These are phyloP conservation scores for Tremellales sp. DNA, from an alignment of 1,284 basidiomycete genomes.

Conservation along the genomic window DNA sequence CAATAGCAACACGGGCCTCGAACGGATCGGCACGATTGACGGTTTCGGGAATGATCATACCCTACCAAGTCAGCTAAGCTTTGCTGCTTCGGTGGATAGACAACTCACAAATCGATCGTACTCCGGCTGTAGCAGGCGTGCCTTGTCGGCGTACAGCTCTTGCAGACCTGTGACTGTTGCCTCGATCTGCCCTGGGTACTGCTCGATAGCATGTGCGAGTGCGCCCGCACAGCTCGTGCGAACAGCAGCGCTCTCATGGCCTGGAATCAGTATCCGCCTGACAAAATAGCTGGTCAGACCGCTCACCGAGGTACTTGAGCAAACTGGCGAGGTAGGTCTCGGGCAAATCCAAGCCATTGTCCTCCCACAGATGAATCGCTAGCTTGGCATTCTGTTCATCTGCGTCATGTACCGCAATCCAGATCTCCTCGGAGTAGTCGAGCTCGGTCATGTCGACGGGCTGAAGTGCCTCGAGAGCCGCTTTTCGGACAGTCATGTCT, in stretches of 20 bases:
- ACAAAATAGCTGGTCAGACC: constrained; percentile 15
- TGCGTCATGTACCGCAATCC: constrained; percentile 84
- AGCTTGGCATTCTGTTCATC: constrained; percentile 87
- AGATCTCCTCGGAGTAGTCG: constrained; percentile 86
- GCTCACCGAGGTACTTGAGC: constrained; percentile 67
- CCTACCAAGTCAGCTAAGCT: constrained; percentile 53
- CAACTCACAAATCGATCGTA: constrained; percentile 82
- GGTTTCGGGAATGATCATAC: constrained; percentile 88
- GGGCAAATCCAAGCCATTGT: constrained; percentile 88
- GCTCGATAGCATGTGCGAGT: constrained; percentile 71
- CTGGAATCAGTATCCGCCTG: constrained; percentile 45
- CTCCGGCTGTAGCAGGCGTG: constrained; percentile 81
- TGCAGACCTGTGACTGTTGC: constrained; percentile 57
- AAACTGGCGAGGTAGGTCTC: constrained; percentile 66
- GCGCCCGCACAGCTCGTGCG: constrained; percentile 69
- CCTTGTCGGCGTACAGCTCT: constrained; percentile 79
- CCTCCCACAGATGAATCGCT: constrained; percentile 85
- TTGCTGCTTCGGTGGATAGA: no score
- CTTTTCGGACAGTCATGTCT: constrained; percentile 83
- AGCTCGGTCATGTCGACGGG: constrained; percentile 92
- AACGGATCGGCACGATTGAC: constrained; percentile 91
- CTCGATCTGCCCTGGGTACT: constrained; percentile 66
- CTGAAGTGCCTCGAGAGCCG: constrained; percentile 89
- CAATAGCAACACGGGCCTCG: constrained; percentile 75
- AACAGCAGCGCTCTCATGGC: constrained; percentile 76